Evolutionary conservation across 306 rosid genomes (phyloP).

Genomic region (Geum urbanum): DNA sequence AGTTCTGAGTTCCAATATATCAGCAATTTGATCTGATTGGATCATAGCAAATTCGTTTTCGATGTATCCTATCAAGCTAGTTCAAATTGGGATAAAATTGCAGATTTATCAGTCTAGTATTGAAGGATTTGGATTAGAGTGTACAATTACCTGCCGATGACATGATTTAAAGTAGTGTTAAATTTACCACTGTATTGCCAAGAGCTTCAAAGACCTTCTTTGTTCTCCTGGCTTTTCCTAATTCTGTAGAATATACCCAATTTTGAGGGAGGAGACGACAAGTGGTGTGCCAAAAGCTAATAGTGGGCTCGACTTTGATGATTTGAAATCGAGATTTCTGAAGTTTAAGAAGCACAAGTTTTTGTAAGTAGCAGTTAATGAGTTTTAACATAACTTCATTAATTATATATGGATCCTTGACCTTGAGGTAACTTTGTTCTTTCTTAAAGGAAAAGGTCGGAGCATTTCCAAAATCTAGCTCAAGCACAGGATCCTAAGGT

Average conservation of each 20-base stretch:
- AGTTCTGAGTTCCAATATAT: background rate
- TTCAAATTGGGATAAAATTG: background rate
- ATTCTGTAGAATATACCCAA: conserved; percentile 31
- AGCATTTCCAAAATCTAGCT: conserved; percentile 63
- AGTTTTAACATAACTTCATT: background rate
- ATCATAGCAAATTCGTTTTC: background rate
- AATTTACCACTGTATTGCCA: background rate
- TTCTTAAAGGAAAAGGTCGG: conserved; percentile 56
- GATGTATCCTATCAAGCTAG: background rate
- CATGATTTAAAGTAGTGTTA: background rate
- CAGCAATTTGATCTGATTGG: too few species aligned
- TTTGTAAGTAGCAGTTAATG: conserved; percentile 46
- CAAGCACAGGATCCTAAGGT: conserved; percentile 84
- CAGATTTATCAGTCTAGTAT: background rate
- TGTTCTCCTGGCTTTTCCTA: background rate
- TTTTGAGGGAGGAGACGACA: conserved; percentile 26
- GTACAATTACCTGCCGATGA: background rate
- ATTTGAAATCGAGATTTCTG: conserved; percentile 67
- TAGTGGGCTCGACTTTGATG: conserved; percentile 38
- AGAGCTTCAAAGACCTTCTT: background rate
- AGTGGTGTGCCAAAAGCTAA: conserved; percentile 28
- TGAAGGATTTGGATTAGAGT: background rate
- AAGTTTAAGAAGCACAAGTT: conserved; percentile 60
- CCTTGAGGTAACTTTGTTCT: conserved; percentile 13
- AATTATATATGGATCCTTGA: background rate